Percentiles rank a stretch among this genome's conserved stretches.
These are phyloP conservation scores for Sechiopsis laciniata DNA, from an alignment of 306 rosid species.

Conservation along the genomic window DNA sequence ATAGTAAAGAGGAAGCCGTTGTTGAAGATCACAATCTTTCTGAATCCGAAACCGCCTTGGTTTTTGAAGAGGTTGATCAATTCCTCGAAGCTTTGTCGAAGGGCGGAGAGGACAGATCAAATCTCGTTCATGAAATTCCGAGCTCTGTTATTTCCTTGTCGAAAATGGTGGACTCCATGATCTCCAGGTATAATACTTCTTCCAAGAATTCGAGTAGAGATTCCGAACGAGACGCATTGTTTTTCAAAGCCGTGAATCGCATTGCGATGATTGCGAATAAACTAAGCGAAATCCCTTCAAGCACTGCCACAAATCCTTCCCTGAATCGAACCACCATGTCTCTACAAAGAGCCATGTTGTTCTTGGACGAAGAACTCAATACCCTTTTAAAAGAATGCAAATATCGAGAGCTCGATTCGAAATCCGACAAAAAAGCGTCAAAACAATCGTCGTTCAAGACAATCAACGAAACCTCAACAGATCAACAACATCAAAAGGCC, in stretches of 20 bases:
- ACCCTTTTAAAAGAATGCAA: conserved; percentile 32
- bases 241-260: conserved; percentile 33
- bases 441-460: conserved; percentile 33
- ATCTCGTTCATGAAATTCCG: conserved; percentile 28
- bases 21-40: not conserved
- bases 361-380: conserved; percentile 48
- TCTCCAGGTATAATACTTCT: conserved; percentile 25
- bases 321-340: conserved; percentile 33
- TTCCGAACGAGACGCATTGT: conserved; percentile 28
- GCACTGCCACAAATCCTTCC: not conserved
- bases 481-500: not conserved
- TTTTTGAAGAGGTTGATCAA: conserved; percentile 45
- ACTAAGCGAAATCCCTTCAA: conserved; percentile 22
- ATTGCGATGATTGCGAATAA: conserved; percentile 31
- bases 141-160: conserved; percentile 28
- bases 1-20: not conserved
- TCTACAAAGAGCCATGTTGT: conserved; percentile 48
- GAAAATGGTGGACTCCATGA: conserved; percentile 34
- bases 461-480: conserved; percentile 18
- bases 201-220: conserved; percentile 26
- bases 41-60: conserved; percentile 4
- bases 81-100: conserved; percentile 24
- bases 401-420: conserved; percentile 7
- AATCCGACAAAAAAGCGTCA: conserved; percentile 16
- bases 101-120: not conserved